Percentiles rank a stretch among this genome's conserved stretches.
Evolutionary conservation across 2,329 filamentous ascomycete genomes (phyloP).

Genomic region (Neofusicoccum kwambonambiense): DNA sequence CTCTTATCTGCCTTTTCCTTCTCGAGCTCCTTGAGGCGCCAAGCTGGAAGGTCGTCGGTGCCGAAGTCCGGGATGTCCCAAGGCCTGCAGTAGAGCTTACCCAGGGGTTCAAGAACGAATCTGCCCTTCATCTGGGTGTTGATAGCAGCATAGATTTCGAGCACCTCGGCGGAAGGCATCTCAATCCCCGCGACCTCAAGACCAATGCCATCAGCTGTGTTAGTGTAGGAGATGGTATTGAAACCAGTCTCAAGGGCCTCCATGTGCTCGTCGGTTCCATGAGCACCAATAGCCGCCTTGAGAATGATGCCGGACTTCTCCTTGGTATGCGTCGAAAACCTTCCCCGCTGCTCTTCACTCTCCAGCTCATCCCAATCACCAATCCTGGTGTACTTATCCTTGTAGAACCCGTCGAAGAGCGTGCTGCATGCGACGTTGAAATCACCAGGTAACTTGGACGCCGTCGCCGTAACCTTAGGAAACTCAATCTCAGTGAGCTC

Average conservation of each 20-base stretch:
- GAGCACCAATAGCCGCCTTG: slow-evolving; percentile 49
- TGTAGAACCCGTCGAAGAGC: slow-evolving; percentile 61
- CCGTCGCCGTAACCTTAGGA: slow-evolving; percentile 55
- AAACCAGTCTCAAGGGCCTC: neutral
- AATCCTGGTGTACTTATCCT: slow-evolving; percentile 41
- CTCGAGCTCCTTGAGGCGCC: slow-evolving; percentile 34
- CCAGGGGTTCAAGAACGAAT: slow-evolving; percentile 51
- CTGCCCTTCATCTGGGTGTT: slow-evolving; percentile 36
- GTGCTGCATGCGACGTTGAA: slow-evolving; percentile 77
- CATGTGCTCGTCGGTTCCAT: slow-evolving; percentile 43
- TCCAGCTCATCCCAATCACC: slow-evolving; percentile 41
- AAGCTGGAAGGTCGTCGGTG: slow-evolving; percentile 38
- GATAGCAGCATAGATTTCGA: slow-evolving; percentile 47
- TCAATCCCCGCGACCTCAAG: slow-evolving; percentile 50
- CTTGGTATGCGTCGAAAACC: slow-evolving; percentile 27
- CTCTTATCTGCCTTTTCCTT: slow-evolving; percentile 28
- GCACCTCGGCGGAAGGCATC: slow-evolving; percentile 43
- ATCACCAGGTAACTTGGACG: slow-evolving; percentile 62
- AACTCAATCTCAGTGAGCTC: slow-evolving; percentile 66
- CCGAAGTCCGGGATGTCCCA: slow-evolving; percentile 46
- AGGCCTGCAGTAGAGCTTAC: slow-evolving; percentile 52
- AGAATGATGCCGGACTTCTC: slow-evolving; percentile 52
- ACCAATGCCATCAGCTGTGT: slow-evolving; percentile 26
- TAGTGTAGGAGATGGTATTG: slow-evolving; percentile 20
- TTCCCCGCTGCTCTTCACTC: slow-evolving; percentile 1